Evolutionary conservation across 805 yeast genomes (phyloP).

Genomic region (Kodamaea laetipori): DNA sequence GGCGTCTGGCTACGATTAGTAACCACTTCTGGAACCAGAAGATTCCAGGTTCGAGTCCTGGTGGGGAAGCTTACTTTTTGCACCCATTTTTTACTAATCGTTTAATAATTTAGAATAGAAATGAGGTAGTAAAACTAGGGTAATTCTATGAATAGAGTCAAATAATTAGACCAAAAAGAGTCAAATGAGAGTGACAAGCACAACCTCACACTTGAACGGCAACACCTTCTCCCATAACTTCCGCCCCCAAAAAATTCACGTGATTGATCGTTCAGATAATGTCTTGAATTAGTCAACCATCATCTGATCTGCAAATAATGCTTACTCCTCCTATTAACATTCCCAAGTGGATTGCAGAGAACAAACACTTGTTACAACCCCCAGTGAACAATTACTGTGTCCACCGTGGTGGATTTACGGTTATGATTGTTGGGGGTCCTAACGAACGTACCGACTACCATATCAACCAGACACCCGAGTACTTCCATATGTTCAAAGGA

Average conservation of each 20-base stretch:
- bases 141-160: too few relatives aligned
- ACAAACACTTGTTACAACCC: slow-evolving; percentile 75
- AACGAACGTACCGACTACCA: slow-evolving; percentile 93
- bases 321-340: slow-evolving; percentile 73
- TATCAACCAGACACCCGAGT: slow-evolving; percentile 91
- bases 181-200: too few relatives aligned
- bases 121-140: too few relatives aligned
- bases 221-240: too few relatives aligned
- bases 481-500: slow-evolving; percentile 87
- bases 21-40: slow-evolving; percentile 52
- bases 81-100: too few relatives aligned
- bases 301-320: slow-evolving; percentile 36
- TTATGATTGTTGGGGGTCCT: slow-evolving; percentile 96
- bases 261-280: neutral
- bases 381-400: slow-evolving; percentile 91
- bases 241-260: neutral
- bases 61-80: slow-evolving; percentile 45
- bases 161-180: too few relatives aligned
- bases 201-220: too few relatives aligned
- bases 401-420: slow-evolving; percentile 89
- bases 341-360: slow-evolving; percentile 77
- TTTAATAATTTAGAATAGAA: too few relatives aligned
- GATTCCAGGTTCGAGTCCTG: slow-evolving; percentile 56
- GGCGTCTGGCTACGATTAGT: slow-evolving; percentile 71
- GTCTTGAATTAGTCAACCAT: neutral